A percentile compares a stretch with the other conserved stretches of the same genome.
Conservation (phyloP, 2,329 filamentous ascomycete species). For the Fusarium aywerte region DNA sequence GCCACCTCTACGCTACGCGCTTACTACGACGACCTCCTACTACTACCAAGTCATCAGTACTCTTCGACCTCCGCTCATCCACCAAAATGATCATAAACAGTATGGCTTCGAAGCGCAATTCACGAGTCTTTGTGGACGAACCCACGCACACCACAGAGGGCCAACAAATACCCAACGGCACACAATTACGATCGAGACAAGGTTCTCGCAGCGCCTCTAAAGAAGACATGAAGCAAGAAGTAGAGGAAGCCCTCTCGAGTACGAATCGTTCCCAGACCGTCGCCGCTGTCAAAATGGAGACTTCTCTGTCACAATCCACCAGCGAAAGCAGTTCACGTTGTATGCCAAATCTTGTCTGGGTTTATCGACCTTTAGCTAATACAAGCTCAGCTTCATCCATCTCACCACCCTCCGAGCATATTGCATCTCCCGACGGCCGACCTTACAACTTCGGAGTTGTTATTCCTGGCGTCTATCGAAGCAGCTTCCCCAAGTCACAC, state of each 20-base stretch:
- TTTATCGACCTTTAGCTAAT: constrained; percentile 14
- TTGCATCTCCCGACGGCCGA: constrained; percentile 46
- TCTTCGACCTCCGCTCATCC: background rate
- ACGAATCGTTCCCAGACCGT: constrained; percentile 36
- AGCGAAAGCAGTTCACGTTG: constrained; percentile 37
- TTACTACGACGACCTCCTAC: background rate
- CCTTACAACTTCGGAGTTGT: constrained; percentile 83
- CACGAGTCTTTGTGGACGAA: constrained; percentile 40
- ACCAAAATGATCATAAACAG: constrained; percentile 2
- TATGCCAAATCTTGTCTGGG: background rate
- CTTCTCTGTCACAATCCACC: constrained; percentile 16
- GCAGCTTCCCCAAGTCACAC: constrained; percentile 77
- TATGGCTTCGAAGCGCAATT: constrained; percentile 43
- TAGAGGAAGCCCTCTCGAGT: constrained; percentile 41
- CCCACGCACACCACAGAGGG: constrained; percentile 15
- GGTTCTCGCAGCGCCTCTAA: constrained; percentile 47
- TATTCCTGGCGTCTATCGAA: constrained; percentile 79
- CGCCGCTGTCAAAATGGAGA: constrained; percentile 21
- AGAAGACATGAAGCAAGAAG: constrained; percentile 46
- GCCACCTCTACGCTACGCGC: background rate
- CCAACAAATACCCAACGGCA: constrained; percentile 20
- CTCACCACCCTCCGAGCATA: constrained; percentile 36
- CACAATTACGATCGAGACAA: constrained; percentile 46
- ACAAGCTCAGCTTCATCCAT: constrained; percentile 30
- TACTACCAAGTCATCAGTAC: background rate